These are phyloP conservation scores for Candida silvatica DNA, from an alignment of 805 yeast species.

Conservation along the genomic window DNA sequence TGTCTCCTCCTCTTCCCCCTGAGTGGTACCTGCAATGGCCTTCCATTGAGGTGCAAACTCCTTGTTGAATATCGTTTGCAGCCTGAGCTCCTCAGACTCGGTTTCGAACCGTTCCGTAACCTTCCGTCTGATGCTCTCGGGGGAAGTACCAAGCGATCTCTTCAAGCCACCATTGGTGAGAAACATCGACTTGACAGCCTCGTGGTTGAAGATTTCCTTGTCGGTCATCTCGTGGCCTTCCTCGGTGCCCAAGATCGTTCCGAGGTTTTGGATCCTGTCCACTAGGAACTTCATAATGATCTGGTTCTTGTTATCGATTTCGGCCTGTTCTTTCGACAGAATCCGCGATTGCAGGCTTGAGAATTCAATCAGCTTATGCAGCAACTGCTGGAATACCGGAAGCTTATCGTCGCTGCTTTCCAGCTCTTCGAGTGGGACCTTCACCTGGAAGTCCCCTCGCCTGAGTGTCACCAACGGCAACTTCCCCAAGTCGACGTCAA, in stretches of 20 bases:
- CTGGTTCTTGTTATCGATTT: constrained; percentile 13
- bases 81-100: not conserved
- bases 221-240: constrained; percentile 5
- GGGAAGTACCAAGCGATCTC: constrained; percentile 8
- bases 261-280: constrained; percentile 13
- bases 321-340: constrained; percentile 6
- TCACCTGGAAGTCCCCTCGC: constrained; percentile 1
- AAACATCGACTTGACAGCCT: constrained; percentile 11
- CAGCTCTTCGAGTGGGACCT: not conserved
- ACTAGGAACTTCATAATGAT: constrained; percentile 15
- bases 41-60: constrained; percentile 1
- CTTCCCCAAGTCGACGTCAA: no score
- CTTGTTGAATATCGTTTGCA: not conserved
- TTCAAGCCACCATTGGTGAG: constrained; percentile 10
- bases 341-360: constrained; percentile 9
- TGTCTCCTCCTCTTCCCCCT: not conserved
- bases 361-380: constrained; percentile 4
- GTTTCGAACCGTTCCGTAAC: not conserved
- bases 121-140: not conserved
- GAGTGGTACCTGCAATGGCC: not conserved
- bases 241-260: constrained; percentile 6
- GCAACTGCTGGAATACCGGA: constrained; percentile 1
- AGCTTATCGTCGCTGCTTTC: not conserved
- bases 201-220: constrained; percentile 11
- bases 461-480: no score